phyloP scores from a whole-genome alignment of 768 basidiomycete species.

The Tricholoma bakamatsutake region DNA sequence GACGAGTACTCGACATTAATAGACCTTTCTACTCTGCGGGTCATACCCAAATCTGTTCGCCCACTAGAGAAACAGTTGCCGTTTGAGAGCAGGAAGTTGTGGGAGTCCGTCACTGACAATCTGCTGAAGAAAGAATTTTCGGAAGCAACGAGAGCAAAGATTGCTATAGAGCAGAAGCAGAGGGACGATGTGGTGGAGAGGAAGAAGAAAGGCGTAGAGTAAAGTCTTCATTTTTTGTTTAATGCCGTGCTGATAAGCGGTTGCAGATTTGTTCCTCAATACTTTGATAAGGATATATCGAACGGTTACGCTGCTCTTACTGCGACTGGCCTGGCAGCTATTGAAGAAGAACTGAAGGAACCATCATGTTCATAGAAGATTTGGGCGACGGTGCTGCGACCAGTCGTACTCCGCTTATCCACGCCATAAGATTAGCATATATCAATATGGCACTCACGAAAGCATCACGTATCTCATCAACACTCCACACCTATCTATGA shows the following conservation, averaged over 20 bases:
- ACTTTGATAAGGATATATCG: conserved; percentile 66
- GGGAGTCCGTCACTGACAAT: conserved; percentile 76
- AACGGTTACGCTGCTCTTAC: conserved; percentile 68
- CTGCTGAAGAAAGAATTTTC: conserved; percentile 80
- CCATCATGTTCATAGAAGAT: conserved; percentile 25
- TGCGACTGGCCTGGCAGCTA: conserved; percentile 57
- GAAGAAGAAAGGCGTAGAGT: conserved; percentile 76
- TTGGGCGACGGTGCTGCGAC: not conserved
- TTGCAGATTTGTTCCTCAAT: conserved; percentile 62
- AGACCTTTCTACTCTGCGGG: conserved; percentile 64
- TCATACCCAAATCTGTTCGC: conserved; percentile 81
- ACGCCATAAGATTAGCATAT: not conserved
- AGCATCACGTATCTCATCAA: not conserved
- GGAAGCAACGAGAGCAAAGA: conserved; percentile 90
- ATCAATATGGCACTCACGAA: not conserved
- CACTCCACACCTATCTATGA: not conserved
- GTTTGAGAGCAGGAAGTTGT: conserved; percentile 80
- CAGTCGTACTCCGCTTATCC: not conserved
- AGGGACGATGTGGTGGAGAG: conserved; percentile 84
- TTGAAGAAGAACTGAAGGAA: conserved; percentile 67
- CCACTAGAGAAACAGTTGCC: conserved; percentile 74
- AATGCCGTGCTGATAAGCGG: not conserved
- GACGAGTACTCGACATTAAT: conserved; percentile 65
- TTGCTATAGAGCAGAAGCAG: conserved; percentile 89
- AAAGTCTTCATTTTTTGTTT: conserved; percentile 29